Base-by-base conservation (phyloP, 306 rosid species). In the Cotoneaster glaucophyllus region DNA sequence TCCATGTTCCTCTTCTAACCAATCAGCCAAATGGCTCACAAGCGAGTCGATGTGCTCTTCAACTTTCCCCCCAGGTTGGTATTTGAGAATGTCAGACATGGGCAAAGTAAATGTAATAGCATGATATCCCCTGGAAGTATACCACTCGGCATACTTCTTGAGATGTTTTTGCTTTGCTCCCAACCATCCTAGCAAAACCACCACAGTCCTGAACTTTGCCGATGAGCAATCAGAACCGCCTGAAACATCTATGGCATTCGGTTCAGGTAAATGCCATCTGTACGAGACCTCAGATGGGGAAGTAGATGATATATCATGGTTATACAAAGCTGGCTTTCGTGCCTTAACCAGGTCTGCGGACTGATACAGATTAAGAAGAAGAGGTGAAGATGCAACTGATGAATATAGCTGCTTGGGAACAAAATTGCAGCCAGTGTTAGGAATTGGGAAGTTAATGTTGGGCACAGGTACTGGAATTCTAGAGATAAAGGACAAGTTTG, bases 131-230 rank as follows among this genome's bases (percentile, higher is more conserved):
- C 83, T 90, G 6, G 99, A 90, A 71, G 96, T 90, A 69, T 95
- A 95, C 98, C 97, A 92, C 64, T 95, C 99, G 0, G 99, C 99
- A 69, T 95, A 95, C 78, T 83, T 90, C 78, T 74, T 88, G 31
- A 95, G 86, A 87, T 95, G 99, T 61, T 82, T 95, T 79, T 95
- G 99, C 87, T 85, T 95, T n/a, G 99, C 93, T 73, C 99, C 99
- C 84, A 95, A 75, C 99, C 99, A 95, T 59, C 99, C 99, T 64
- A 95, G 84, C 87, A 95, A 82, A 67, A 95, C 93, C 76, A 95
- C 99, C 82, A 95, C 97, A 0, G 99, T 95, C 87, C 88, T 88
- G 29, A 91, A 87, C 80, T 87, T 85, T 10, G 79, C 85, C 0
- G 85, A 76, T 1, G 93, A 86, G 79, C 88, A 82, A 78, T 71